Base-by-base conservation (phyloP, 2,329 filamentous ascomycete genomes). In the Cladobotryum protrusum region DNA sequence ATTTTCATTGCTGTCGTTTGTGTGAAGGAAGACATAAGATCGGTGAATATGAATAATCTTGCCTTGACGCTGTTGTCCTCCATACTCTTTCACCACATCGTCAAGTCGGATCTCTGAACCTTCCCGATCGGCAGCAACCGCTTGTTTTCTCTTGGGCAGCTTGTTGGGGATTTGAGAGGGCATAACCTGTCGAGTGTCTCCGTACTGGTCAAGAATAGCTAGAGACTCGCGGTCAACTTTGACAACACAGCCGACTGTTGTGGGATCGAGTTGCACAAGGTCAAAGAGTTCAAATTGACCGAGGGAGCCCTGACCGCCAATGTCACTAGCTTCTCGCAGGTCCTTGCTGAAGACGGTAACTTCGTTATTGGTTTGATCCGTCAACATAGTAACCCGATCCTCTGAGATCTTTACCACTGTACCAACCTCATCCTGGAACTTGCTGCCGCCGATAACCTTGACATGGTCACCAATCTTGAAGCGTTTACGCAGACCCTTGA, bases 261-360 rank as follows among this genome's bases (percentile, higher is more conserved):
- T 85, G 37, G 89, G 83, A 67, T 97, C 92, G 54, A 99, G 81
- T 69, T 97, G 91, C 13, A 99, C 89, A 20, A 99, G 78, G 65
- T 99, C 93, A 59, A 95, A 89, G 33, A 99, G 82, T 58, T 91
- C 87, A 67, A 87, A 97, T 68, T 95, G 88, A 11, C 89, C 89
- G n/a, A 92, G 73, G 32, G 83, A 82, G 24, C 89, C 87, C 62
- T 91, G 85, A 14, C 89, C 90, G 55, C 90, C 91, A 59, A 90
- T 89, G 64, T 97, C 93, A 49, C 89, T 89, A 24, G 93, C 93
- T 67, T 96, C 89, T 58, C 95, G 83, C 53, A 99, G 72, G 71
- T 99, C 93, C 67, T 95, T 96, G 73, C 92, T 96, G 65, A 99
- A 99, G 33, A 99, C 93, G 0, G 91, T 96, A 59, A 99, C 90